Conservation (phyloP, 139 green algal genomes). For the Picochlorum sp. region DNA sequence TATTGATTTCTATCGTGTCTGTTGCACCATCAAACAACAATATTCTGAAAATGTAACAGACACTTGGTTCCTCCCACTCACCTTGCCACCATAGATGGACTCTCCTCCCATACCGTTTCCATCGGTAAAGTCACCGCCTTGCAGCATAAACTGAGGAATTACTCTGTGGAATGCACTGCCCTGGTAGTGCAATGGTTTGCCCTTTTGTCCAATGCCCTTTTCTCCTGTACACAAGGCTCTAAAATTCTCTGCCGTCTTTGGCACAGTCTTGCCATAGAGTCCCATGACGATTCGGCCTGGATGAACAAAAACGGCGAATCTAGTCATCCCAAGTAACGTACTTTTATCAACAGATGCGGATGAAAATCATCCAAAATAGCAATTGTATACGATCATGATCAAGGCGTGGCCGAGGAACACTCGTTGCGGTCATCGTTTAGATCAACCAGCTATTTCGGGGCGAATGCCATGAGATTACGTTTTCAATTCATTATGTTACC, state of each 20-base stretch:
- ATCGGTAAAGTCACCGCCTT: constrained; percentile 80
- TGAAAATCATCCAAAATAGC: background rate
- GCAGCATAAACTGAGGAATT: constrained; percentile 85
- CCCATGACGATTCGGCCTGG: constrained; percentile 74
- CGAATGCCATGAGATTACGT: too few relatives aligned
- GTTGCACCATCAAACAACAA: background rate
- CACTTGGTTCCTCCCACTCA: too few relatives aligned
- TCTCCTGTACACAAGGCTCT: constrained; percentile 52
- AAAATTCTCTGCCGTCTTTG: constrained; percentile 84
- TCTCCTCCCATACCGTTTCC: constrained; percentile 74
- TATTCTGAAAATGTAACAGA: background rate
- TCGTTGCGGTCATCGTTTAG: too few relatives aligned
- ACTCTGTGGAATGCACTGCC: constrained; percentile 73
- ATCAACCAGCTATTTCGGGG: too few relatives aligned
- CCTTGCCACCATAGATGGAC: constrained; percentile 81
- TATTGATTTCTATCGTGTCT: background rate
- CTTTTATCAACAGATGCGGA: background rate
- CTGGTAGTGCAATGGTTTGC: constrained; percentile 76
- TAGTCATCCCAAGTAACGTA: background rate
- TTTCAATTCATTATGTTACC: background rate
- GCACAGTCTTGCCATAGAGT: constrained; percentile 66
- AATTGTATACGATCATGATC: background rate
- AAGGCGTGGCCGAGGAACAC: background rate
- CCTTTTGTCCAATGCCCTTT: constrained; percentile 59
- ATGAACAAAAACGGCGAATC: background rate